Base-by-base conservation (phyloP, 2,329 filamentous ascomycete species). In the Camptophora hylomeconis region DNA sequence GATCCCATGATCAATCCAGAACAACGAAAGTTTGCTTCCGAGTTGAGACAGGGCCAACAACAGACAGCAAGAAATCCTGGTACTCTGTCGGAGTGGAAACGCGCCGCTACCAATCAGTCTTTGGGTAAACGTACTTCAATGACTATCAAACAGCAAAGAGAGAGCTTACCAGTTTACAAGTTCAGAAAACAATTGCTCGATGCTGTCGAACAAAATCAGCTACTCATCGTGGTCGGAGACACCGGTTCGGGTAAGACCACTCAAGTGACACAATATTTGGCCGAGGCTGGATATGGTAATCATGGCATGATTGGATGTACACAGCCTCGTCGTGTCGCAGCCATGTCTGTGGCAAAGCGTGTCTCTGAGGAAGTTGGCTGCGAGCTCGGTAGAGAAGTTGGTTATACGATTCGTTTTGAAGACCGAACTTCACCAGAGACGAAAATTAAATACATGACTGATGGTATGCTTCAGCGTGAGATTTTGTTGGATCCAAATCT, bases 381-480 rank as follows among this genome's bases (percentile, higher is more conserved):
- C 45, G 69, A 77, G 39, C 67, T 95, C 8, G 89, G 89, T 18
- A 75, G 86, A 32, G 86, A 94, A 51, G 87, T 98, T 38, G 89
- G 89, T 31, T 98, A 98, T 52, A 93, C 81, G 5, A 93, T 98
- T 49, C 82, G 89, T 51, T 98, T 98, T 50, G 89, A 98, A 49
- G 89, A 98, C 57, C 80, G 77, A 51, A 94, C 87, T 0, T 81
- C 77, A 40, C 74, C 82, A 2, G 69, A 76, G 11, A 98, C 89
- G 1, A 82, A 77, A 49, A 93, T 98, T 62, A 98, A 98, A 61
- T 98, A 98, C 60, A 94, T 98, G 87, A 98, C 89, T 10, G 89
- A 98, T 47, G 89, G 89, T 55, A 95, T 95, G 81, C 70, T 98
- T 51, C 76, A 94, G 58, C 72, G 89, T 61, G 89, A 98, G 58